Evolutionary conservation across 2,329 filamentous ascomycete species (phyloP).

Genomic region (Paecilomyces niveus): DNA sequence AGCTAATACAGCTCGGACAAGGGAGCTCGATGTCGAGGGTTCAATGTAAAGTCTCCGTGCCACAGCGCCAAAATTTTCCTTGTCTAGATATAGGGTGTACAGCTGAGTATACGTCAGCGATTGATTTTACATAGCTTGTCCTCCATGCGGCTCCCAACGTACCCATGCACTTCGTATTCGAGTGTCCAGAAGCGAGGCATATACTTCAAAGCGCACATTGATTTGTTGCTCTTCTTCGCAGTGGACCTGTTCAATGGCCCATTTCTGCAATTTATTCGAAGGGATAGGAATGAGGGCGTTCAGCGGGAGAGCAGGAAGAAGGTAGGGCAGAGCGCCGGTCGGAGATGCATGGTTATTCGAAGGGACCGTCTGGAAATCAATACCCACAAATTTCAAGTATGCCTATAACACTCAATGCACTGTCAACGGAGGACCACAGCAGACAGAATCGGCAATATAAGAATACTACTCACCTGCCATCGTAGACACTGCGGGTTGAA

Average conservation of each 20-base stretch:
- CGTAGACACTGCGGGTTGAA: conserved; percentile 92
- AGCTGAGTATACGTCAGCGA: conserved; percentile 44
- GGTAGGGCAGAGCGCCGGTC: conserved; percentile 78
- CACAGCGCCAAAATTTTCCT: conserved; percentile 57
- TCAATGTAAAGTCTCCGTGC: conserved; percentile 65
- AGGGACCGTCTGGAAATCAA: conserved; percentile 59
- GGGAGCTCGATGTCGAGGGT: conserved; percentile 50
- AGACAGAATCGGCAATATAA: background rate
- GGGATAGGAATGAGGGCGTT: conserved; percentile 45
- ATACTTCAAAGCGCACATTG: conserved; percentile 61
- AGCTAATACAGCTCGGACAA: conserved; percentile 58
- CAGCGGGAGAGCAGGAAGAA: conserved; percentile 53
- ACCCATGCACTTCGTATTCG: conserved; percentile 82
- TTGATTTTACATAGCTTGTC: background rate
- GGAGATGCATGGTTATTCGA: conserved; percentile 94
- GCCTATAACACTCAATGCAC: conserved; percentile 47
- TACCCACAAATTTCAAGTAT: conserved; percentile 68
- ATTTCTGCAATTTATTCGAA: conserved; percentile 62
- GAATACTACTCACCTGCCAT: conserved; percentile 67
- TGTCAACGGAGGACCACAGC: background rate
- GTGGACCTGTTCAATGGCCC: conserved; percentile 50
- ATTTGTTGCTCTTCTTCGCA: conserved; percentile 43
- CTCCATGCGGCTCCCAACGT: conserved; percentile 16
- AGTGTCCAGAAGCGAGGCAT: conserved; percentile 68
- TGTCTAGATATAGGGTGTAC: conserved; percentile 71